These are phyloP conservation scores for Leishmania guyanensis DNA, from an alignment of 208 protist genomes.

Conservation along the genomic window DNA sequence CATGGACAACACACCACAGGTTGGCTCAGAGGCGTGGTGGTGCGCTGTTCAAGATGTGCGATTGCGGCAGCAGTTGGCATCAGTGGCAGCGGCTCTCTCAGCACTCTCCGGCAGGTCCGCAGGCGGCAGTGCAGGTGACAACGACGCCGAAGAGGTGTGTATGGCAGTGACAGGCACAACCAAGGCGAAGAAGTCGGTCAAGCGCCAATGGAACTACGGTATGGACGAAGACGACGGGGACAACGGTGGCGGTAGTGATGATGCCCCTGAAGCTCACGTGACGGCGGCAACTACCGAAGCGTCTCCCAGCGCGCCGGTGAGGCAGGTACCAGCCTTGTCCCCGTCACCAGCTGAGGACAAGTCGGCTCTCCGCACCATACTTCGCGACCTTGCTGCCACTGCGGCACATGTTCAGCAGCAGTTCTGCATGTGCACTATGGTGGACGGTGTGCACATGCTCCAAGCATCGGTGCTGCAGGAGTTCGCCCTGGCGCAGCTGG, in stretches of 20 bases:
- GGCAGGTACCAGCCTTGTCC: not conserved
- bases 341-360: not conserved
- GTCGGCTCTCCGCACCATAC: not conserved
- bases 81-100: not conserved
- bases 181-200: not conserved
- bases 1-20: not conserved
- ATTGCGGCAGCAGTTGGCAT: not conserved
- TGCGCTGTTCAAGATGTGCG: slow-evolving; percentile 11
- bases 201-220: slow-evolving; percentile 47
- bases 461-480: slow-evolving; percentile 31
- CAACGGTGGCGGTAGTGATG: not conserved
- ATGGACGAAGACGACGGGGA: slow-evolving; percentile 56
- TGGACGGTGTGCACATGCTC: slow-evolving; percentile 42
- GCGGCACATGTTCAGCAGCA: slow-evolving; percentile 19
- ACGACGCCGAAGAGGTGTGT: not conserved
- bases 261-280: not conserved
- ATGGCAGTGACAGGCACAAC: not conserved
- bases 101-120: not conserved
- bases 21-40: slow-evolving; percentile 6
- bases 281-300: not conserved
- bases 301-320: not conserved
- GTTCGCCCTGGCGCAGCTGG: slow-evolving; percentile 18
- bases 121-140: not conserved
- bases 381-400: slow-evolving; percentile 18
- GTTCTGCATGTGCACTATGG: slow-evolving; percentile 28